Base-by-base conservation (phyloP, 2,329 filamentous ascomycete species). In the Sporothrix brasiliensis region DNA sequence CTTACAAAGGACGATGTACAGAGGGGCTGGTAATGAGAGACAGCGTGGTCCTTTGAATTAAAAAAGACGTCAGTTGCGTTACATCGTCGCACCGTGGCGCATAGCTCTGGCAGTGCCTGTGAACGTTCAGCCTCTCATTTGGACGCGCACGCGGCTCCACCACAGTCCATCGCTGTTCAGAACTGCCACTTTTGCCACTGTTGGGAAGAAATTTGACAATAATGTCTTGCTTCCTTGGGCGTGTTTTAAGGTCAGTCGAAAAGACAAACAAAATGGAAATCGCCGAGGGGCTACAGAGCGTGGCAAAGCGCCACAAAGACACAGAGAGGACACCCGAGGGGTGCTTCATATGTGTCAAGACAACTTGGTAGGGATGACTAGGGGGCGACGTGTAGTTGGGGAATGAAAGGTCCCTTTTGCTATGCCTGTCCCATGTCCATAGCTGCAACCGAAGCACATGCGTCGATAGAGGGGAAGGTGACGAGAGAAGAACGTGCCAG, bases 381-480 rank as follows among this genome's bases (percentile, higher is more conserved):
- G 34, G 34, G 34, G 34, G 34, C 34, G 34, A 34, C 9, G 41
- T 44, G 41, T 4, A 21, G 41, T 66, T 11, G 58, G 58, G 58
- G 39, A 61, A 47, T 34, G 58, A 24, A n/a, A 61, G 58, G 56
- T 21, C 39, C 39, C 24, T 24, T 24, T 2, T 24, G 39, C 27
- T 66, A 52, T 66, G 63, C 65, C 65, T 39, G 30, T 34, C 52
- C 66, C 66, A 58, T 3, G 66, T 58, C 66, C 19, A 56, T 68
- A 49, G 16, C 16, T 68, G 66, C 56, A 58, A 34, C 66, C 34
- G 66, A 58, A 68, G 52, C 21, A 9, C 50, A 68, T 56, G 52
- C 24, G 52, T 47, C 21, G 21, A 19, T 10, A 24, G 41, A 5
- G 4, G 11, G 10, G 10, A 19, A 13, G n/a, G 58, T 16, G n/a